A percentile compares a stretch with the other conserved stretches of the same genome.
phyloP scores from a whole-genome alignment of 2,329 filamentous ascomycete genomes.

The Hymenoscyphus linearis region DNA sequence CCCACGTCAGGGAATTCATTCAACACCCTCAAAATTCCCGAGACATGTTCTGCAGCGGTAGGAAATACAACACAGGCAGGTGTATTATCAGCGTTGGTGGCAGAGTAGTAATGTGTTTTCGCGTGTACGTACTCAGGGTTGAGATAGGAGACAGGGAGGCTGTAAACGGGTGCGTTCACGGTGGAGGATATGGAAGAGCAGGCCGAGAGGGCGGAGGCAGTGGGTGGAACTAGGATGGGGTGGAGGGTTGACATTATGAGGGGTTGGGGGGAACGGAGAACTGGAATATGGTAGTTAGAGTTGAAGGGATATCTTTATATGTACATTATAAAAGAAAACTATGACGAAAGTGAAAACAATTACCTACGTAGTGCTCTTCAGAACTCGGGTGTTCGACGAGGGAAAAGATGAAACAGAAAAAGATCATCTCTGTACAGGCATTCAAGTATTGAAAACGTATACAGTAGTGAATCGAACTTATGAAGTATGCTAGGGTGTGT shows the following conservation, averaged over 20 bases:
- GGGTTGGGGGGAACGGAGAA: no score
- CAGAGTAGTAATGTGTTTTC: conserved; percentile 33
- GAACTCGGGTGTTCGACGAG: not conserved
- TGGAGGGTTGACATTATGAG: not conserved
- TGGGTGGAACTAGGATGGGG: not conserved
- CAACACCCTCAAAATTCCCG: conserved; percentile 31
- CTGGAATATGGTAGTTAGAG: no score
- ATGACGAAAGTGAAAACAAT: no score
- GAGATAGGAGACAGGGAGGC: not conserved
- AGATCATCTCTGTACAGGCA: not conserved
- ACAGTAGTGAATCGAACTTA: no score
- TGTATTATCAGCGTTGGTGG: conserved; percentile 27
- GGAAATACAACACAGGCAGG: conserved; percentile 37
- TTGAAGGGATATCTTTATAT: no score
- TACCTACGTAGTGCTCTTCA: not conserved
- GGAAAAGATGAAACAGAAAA: not conserved
- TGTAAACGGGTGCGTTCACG: not conserved
- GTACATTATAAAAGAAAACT: no score
- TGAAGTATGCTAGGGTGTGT: no score
- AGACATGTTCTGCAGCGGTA: conserved; percentile 31
- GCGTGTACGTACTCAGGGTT: conserved; percentile 14
- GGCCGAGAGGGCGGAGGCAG: not conserved
- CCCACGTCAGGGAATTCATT: conserved; percentile 28
- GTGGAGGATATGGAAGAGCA: not conserved
- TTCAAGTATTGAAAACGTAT: not conserved